phyloP scores from a whole-genome alignment of 306 rosid species.

The Heteromeles arbutifolia region DNA sequence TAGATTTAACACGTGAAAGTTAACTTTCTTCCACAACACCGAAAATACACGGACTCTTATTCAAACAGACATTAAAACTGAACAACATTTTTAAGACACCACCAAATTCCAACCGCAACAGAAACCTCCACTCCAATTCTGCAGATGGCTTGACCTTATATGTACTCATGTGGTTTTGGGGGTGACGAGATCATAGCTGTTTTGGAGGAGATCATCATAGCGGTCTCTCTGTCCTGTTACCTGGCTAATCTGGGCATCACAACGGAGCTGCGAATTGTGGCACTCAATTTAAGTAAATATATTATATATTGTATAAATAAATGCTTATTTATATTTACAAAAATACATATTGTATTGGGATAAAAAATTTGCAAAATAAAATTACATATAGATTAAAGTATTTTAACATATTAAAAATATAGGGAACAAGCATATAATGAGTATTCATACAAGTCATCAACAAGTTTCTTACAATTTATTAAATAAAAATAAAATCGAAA shows the following conservation, averaged over 20 bases:
- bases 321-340: too few species aligned
- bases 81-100: not conserved
- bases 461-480: too few species aligned
- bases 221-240: conserved; percentile 77
- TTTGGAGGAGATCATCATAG: conserved; percentile 73
- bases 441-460: too few species aligned
- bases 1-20: not conserved
- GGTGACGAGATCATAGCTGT: conserved; percentile 11
- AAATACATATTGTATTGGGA: too few species aligned
- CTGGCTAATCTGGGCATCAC: conserved; percentile 92
- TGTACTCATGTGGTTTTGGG: conserved; percentile 31
- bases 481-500: too few species aligned
- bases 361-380: too few species aligned
- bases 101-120: not conserved
- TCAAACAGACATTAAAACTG: conserved; percentile 6
- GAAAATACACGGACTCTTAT: conserved; percentile 14
- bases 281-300: conserved; percentile 31
- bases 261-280: conserved; percentile 73
- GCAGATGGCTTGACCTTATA: conserved; percentile 13
- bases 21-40: not conserved
- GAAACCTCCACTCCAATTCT: not conserved
- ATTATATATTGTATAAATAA: too few species aligned
- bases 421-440: too few species aligned
- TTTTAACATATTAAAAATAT: too few species aligned
- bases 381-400: too few species aligned